Evolutionary conservation across 2,329 filamentous ascomycete species (phyloP), one percentile per base, ranked within the genome.

Genomic region (Pestalotiopsis sp.): DNA sequence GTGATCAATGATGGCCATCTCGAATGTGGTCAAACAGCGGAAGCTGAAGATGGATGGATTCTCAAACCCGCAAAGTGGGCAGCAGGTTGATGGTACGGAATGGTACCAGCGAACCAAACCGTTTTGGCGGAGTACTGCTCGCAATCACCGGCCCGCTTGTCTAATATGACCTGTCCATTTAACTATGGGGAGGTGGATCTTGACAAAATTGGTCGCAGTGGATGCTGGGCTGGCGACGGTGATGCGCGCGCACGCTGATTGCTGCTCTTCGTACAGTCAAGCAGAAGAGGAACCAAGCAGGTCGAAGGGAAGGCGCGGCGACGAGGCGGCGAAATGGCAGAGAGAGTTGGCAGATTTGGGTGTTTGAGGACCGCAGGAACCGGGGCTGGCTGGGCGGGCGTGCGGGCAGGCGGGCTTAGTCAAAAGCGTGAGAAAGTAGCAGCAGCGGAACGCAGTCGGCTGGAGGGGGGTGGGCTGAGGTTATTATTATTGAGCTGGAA

Each of bases 1-100:
- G 66, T 80, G 75, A 64, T 82, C 75, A 68, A 83, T 64, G 69
- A 77, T 74, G 56, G 77, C 76, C 82, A 83, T 83, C 66, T 68
- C 73, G 71, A 36, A 64, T 61, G 65, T 67, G 59, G 49, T 52
- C n/a, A 23, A 23, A 23, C 20, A 68, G 65, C 45, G 41, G 57
- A 23, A 25, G 52, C 63, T 23, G n/a, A 49, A 31, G 56, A 45
- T 60, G 31, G 64, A 60, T 25, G 41, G 23, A 39, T 23, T 41
- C 9, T 45, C 25, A 60, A 23, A 49, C 36, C 27, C 25, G 38
- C 38, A 41, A 13, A 66, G 39, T 41, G 36, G 36, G 11, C 11
- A 36, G 31, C 31, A 31, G 49, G 39, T 67, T 57, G 38, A 62
- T 62, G 45, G 45, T 52, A 52, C 45, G 45, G 31, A 52, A 52